phyloP scores from a whole-genome alignment of 805 yeast species.

The Henningerozyma blattae region DNA sequence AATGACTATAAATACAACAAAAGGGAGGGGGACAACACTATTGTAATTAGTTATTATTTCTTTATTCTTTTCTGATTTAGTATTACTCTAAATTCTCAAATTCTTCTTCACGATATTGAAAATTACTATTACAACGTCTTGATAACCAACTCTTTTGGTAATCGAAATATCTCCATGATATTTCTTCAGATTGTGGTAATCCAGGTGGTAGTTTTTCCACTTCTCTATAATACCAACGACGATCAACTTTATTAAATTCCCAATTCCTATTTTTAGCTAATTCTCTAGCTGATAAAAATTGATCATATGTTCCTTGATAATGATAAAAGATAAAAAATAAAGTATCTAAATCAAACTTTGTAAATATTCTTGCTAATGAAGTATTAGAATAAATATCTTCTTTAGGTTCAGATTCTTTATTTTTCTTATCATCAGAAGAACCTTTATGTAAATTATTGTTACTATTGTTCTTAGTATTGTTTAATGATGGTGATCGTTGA shows the following conservation, averaged over 20 bases:
- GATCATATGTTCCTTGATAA: slow-evolving; percentile 56
- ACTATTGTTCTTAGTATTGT: neutral
- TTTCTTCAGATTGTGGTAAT: slow-evolving; percentile 40
- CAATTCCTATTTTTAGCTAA: slow-evolving; percentile 64
- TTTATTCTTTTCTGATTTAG: no score
- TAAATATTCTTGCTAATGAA: slow-evolving; percentile 46
- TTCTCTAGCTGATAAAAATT: slow-evolving; percentile 71
- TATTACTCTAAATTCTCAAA: slow-evolving; percentile 27
- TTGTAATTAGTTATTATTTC: no score
- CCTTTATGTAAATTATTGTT: slow-evolving; percentile 1
- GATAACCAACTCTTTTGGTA: slow-evolving; percentile 60
- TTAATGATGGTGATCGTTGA: no score
- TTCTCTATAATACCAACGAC: slow-evolving; percentile 42
- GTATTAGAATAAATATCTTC: slow-evolving; percentile 23
- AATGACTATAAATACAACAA: no score
- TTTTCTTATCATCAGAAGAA: slow-evolving; percentile 2
- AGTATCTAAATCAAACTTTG: slow-evolving; percentile 75
- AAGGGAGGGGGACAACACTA: no score
- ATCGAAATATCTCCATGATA: slow-evolving; percentile 73
- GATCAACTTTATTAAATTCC: slow-evolving; percentile 38
- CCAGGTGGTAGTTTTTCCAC: slow-evolving; percentile 73
- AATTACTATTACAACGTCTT: slow-evolving; percentile 31
- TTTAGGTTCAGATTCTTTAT: slow-evolving; percentile 2
- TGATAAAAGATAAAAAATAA: slow-evolving; percentile 88
- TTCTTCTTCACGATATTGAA: slow-evolving; percentile 32